Base-by-base conservation (phyloP, 148 eudicot species). In the Hydrangea macrophylla region DNA sequence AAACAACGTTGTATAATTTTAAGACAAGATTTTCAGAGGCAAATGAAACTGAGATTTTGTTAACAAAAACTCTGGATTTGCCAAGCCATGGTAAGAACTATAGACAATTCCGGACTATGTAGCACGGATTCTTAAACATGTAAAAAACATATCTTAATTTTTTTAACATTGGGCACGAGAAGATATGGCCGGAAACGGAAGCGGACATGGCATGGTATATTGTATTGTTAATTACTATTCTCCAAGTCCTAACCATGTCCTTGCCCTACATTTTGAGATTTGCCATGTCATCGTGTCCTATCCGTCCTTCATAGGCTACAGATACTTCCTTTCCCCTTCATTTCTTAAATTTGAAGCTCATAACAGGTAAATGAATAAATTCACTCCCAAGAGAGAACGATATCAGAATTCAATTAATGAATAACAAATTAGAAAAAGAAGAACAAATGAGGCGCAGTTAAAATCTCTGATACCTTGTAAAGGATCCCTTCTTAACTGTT, bases 391-490 rank as follows among this genome's bases (percentile, higher is more conserved):
- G n/a, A n/a, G n/a, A n/a, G n/a, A n/a, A 42, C 17, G 48, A 42
- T 13, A 9, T 42, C 48, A 42, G 2, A 11, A 15, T 13, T 15
- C 17, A 42, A 42, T 11, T 11, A 42, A 42, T 42, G 0, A n/a
- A 42, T 42, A 42, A 42, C 48, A 42, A 42, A 42, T 1, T 42
- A 11, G 11, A 13, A 5, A 12, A 5, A 18, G 48, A 18, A 42
- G 48, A 18, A 4, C 2, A 18, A 13, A 12, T 32, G 0, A 45
- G 18, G 50, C 37, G 17, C 8, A 25, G 26, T 55, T n/a, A 54
- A 50, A 57, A 35, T 24, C 13, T 45, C 6, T 3, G 20, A 24
- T 59, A 77, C 80, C 79, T 67, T 36, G 36, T 13, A 50, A 27
- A 32, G 61, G n/a, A 48, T 60, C 31, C 13, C 30, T 53, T 50